phyloP scores from a whole-genome alignment of 164 flowering plant species.

The Amborella trichopoda region DNA sequence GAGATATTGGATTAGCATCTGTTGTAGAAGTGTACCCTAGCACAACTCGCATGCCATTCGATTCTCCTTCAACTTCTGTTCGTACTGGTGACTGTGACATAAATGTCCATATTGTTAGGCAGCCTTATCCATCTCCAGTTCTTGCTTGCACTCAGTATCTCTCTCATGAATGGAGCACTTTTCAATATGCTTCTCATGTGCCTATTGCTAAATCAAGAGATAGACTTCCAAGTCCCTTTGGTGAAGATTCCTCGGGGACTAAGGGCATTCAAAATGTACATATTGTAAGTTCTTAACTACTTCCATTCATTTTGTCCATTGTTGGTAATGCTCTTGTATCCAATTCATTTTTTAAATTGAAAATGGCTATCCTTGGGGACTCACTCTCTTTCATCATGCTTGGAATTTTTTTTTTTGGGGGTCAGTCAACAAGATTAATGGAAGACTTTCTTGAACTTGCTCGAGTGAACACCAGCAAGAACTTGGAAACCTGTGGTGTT shows the following conservation, averaged over 20 bases:
- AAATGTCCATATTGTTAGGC: slow-evolving; percentile 28
- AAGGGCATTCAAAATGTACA: slow-evolving; percentile 37
- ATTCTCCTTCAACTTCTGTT: slow-evolving; percentile 7
- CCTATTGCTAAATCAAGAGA: slow-evolving; percentile 16
- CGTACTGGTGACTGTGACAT: slow-evolving; percentile 4
- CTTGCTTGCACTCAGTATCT: slow-evolving; percentile 31
- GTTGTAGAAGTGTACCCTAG: slow-evolving; percentile 5
- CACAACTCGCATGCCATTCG: slow-evolving; percentile 1
- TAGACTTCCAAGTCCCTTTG: slow-evolving; percentile 8
- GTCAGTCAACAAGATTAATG: slow-evolving; percentile 59
- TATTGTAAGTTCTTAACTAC: slow-evolving; percentile 34
- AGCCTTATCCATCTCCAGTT: slow-evolving; percentile 37
- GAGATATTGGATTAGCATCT: slow-evolving; percentile 14
- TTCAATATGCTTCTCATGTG: slow-evolving; percentile 29
- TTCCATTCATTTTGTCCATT: background rate
- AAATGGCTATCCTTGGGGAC: background rate
- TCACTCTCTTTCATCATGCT: background rate
- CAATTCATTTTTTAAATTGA: background rate
- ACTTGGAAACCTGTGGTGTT: slow-evolving; percentile 79
- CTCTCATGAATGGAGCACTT: slow-evolving; percentile 23
- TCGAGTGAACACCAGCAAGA: slow-evolving; percentile 52
- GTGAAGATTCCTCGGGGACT: slow-evolving; percentile 10
- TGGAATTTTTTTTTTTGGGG: background rate
- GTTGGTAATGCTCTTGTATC: background rate
- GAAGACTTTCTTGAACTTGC: slow-evolving; percentile 80